phyloP scores from a whole-genome alignment of 805 yeast genomes.

The Metschnikowia kunwiensis region DNA sequence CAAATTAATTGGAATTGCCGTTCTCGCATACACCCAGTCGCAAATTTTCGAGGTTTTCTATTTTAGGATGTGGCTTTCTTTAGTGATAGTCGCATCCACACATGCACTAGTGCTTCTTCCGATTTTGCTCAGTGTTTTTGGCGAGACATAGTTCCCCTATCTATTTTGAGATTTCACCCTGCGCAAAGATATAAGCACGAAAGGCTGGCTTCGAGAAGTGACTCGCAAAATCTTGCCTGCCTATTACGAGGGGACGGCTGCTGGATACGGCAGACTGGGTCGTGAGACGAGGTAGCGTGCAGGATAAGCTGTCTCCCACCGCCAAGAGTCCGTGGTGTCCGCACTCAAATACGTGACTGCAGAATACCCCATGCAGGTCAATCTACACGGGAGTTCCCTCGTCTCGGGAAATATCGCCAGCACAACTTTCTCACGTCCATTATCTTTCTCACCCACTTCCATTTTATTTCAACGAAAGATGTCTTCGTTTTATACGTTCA shows the following conservation, averaged over 20 bases:
- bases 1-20: slow-evolving; percentile 81
- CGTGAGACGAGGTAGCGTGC: no score
- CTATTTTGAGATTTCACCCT: no score
- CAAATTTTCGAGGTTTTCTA: slow-evolving; percentile 88
- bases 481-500: slow-evolving; percentile 37
- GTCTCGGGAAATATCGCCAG: slow-evolving; percentile 5
- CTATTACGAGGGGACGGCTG: slow-evolving; percentile 1
- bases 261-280: no score
- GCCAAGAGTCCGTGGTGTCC: no score
- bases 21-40: slow-evolving; percentile 82
- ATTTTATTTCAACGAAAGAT: slow-evolving; percentile 13
- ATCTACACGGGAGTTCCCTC: slow-evolving; percentile 3
- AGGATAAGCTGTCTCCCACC: no score
- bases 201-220: not conserved
- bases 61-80: slow-evolving; percentile 89
- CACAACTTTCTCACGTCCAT: slow-evolving; percentile 2
- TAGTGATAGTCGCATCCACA: slow-evolving; percentile 70
- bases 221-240: not conserved
- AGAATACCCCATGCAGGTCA: slow-evolving; percentile 6
- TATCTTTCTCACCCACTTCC: not conserved
- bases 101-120: slow-evolving; percentile 84
- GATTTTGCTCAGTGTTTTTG: slow-evolving; percentile 58
- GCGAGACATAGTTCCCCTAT: slow-evolving; percentile 32
- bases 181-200: no score
- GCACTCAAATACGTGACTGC: slow-evolving; percentile 10